A percentile compares a stretch with the other conserved stretches of the same genome.
Conservation (phyloP, 306 rosid species). For the Prunus davidiana region DNA sequence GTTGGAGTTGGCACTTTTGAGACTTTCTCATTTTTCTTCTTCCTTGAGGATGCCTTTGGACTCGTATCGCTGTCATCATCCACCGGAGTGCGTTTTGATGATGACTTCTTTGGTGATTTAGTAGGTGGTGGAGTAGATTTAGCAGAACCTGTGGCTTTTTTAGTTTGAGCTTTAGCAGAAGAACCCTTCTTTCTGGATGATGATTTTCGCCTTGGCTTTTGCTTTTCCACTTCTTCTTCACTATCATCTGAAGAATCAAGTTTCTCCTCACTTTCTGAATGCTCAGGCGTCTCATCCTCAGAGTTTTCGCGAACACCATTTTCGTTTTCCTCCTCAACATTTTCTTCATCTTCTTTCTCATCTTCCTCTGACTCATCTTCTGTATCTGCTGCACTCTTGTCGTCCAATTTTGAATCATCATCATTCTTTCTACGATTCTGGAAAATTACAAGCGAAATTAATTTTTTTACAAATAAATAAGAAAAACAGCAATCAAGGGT, state of each 20-base stretch:
- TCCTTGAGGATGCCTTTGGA: conserved; percentile 88
- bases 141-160: conserved; percentile 38
- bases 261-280: conserved; percentile 65
- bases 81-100: conserved; percentile 39
- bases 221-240: conserved; percentile 39
- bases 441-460: conserved; percentile 23
- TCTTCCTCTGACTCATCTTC: conserved; percentile 65
- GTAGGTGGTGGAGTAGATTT: conserved; percentile 53
- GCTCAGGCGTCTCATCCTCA: conserved; percentile 65
- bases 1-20: conserved; percentile 42
- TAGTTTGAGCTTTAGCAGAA: conserved; percentile 48
- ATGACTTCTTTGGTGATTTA: conserved; percentile 50
- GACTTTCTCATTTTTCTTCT: conserved; percentile 57
- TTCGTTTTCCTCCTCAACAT: conserved; percentile 58
- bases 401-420: conserved; percentile 45
- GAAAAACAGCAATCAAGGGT: not conserved
- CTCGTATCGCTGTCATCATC: conserved; percentile 60
- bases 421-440: conserved; percentile 63
- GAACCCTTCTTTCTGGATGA: conserved; percentile 65
- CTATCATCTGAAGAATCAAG: conserved; percentile 70
- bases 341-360: conserved; percentile 52
- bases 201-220: conserved; percentile 38
- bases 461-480: not conserved
- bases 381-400: conserved; percentile 55
- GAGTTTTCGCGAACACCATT: conserved; percentile 67